These are phyloP conservation scores for Pseudotsuga menziesii DNA, from an alignment of 75 land plant species.

Conservation along the genomic window DNA sequence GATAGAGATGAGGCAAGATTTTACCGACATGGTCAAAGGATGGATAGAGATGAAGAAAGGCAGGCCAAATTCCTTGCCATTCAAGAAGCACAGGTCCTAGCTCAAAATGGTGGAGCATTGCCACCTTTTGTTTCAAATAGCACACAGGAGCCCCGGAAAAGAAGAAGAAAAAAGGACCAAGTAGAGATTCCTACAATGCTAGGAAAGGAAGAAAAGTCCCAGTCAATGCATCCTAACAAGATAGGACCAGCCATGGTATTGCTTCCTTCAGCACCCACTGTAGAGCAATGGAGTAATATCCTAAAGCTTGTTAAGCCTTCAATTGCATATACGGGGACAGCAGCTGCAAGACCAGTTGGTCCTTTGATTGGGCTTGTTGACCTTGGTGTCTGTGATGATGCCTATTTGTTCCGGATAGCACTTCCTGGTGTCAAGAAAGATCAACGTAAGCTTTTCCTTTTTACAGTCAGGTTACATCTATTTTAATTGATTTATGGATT, in stretches of 20 bases:
- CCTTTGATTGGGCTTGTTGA: slow-evolving; percentile 66
- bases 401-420: slow-evolving; percentile 66
- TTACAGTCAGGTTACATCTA: background rate
- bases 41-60: slow-evolving; percentile 42
- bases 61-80: slow-evolving; percentile 39
- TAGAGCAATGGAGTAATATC: slow-evolving; percentile 44
- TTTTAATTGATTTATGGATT: background rate
- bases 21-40: slow-evolving; percentile 32
- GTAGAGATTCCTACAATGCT: slow-evolving; percentile 17
- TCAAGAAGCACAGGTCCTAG: slow-evolving; percentile 29
- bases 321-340: slow-evolving; percentile 60
- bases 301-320: slow-evolving; percentile 46
- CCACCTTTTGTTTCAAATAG: slow-evolving; percentile 21
- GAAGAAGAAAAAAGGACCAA: slow-evolving; percentile 20
- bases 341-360: slow-evolving; percentile 50
- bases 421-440: slow-evolving; percentile 81
- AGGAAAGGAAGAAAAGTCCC: slow-evolving; percentile 14
- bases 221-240: slow-evolving; percentile 13
- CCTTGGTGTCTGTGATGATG: slow-evolving; percentile 63
- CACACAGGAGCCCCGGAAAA: slow-evolving; percentile 8
- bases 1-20: slow-evolving; percentile 39
- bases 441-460: slow-evolving; percentile 42
- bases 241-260: slow-evolving; percentile 46
- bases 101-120: slow-evolving; percentile 13
- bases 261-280: slow-evolving; percentile 48